These are phyloP conservation scores for Dioscorea zingiberensis DNA, from an alignment of 106 monocot species.

Conservation along the genomic window DNA sequence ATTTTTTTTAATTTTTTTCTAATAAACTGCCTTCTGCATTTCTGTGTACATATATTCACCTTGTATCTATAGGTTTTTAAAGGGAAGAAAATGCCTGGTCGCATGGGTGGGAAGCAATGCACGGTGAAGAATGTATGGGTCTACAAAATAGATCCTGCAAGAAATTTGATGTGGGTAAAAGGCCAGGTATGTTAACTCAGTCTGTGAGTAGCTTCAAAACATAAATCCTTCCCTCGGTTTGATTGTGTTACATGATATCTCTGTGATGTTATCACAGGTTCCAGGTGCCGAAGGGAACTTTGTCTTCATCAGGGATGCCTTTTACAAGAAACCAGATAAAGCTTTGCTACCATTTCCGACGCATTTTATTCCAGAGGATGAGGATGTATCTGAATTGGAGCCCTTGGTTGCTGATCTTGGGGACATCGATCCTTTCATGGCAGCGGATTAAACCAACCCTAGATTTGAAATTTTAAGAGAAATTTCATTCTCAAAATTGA, in stretches of 20 bases:
- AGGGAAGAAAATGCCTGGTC: slow-evolving; percentile 79
- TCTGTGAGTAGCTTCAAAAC: not conserved
- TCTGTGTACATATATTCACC: too few species aligned
- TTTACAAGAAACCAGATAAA: slow-evolving; percentile 77
- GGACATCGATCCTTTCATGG: slow-evolving; percentile 85
- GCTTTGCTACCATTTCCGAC: slow-evolving; percentile 82
- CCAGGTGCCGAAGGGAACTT: slow-evolving; percentile 98
- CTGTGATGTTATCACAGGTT: slow-evolving; percentile 35
- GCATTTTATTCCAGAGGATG: slow-evolving; percentile 65
- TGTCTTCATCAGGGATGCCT: slow-evolving; percentile 83
- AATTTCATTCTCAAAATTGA: not conserved
- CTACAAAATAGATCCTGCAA: slow-evolving; percentile 73
- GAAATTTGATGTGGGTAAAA: slow-evolving; percentile 76
- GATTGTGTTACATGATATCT: not conserved
- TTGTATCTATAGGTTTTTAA: slow-evolving; percentile 51
- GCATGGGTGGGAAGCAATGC: slow-evolving; percentile 56
- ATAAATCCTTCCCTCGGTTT: too few species aligned
- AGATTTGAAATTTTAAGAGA: not conserved
- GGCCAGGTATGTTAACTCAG: slow-evolving; percentile 42
- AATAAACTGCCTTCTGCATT: too few species aligned
- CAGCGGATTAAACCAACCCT: slow-evolving; percentile 37
- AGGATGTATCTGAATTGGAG: slow-evolving; percentile 60
- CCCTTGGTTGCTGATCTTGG: slow-evolving; percentile 78
- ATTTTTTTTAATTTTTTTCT: too few species aligned
- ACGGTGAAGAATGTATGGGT: slow-evolving; percentile 81